Base-by-base conservation (phyloP, 2,329 filamentous ascomycete genomes). In the Pseudogymnoascus sp. region DNA sequence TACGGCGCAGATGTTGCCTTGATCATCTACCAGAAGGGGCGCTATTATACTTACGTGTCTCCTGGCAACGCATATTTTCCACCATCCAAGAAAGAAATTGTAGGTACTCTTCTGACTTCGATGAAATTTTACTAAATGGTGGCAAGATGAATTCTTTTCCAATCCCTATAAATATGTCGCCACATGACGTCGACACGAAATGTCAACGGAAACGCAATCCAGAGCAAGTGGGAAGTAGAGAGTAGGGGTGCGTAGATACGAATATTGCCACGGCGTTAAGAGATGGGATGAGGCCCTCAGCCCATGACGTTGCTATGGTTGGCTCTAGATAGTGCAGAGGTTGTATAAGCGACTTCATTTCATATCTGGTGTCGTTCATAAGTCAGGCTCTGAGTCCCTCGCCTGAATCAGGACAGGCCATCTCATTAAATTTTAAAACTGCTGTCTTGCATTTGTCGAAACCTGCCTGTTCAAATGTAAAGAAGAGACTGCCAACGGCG, bases 21-120 rank as follows among this genome's bases (percentile, higher is more conserved):
- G 26, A 10, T 65, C 53, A 65, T 65, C 60, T 65, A 65, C 24
- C 6, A 65, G 50, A 59, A 33, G 31, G 61, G 63, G 24, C 61
- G 24, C 40, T 62, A 40, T 35, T 53, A 42, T 33, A 62, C 61
- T 29, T 62, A 63, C 26, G 21, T 38, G 37, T 63, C 50, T 21
- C 21, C 53, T 63, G 14, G 60, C 16, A 26, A 53, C 13, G 26
- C 11, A 50, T 59, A 11, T 33, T 62, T 62, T 31, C 61, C 44
- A 47, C 61, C 19, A 62, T 59, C 61, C 2, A 56, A 56, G 47
- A 56, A 29, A 56, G 47, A 56, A 56, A 56, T 56, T 3, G 47
- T 33, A 56, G 0, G 47, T 56, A n/a, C 21, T 10, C 47, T 56
- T 7, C 24, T 56, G 1, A 56, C 13, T 1, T 31, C 1, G 11